Evolutionary conservation across 2,329 filamentous ascomycete genomes (phyloP).

Genomic region (Penicillium sumatraense): DNA sequence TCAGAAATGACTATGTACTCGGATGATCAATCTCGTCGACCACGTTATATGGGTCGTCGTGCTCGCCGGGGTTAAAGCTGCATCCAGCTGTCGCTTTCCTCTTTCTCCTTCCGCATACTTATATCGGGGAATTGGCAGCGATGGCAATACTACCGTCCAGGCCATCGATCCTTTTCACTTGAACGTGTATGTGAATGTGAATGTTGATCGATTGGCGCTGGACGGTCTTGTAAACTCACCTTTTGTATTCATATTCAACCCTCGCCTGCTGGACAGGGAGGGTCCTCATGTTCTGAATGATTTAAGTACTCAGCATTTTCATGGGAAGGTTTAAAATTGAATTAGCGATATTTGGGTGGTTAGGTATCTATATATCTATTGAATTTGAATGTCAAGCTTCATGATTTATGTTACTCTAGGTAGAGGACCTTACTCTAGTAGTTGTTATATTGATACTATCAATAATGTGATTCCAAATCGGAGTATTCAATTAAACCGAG

Average conservation of each 20-base stretch:
- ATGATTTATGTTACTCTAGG: too few species aligned
- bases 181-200: not conserved
- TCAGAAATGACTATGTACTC: conserved; percentile 12
- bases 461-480: too few species aligned
- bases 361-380: too few species aligned
- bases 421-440: too few species aligned
- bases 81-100: not conserved
- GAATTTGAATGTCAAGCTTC: too few species aligned
- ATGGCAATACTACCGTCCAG: too few species aligned
- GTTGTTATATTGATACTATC: too few species aligned
- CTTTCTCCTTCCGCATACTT: conserved; percentile 5
- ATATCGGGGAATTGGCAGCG: too few species aligned
- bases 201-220: too few species aligned
- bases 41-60: conserved; percentile 38
- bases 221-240: not conserved
- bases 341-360: not conserved
- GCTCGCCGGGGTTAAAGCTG: conserved; percentile 26
- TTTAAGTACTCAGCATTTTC: not conserved
- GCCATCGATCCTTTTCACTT: too few species aligned
- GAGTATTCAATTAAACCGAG: too few species aligned
- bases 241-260: not conserved
- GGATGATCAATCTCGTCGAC: conserved; percentile 29
- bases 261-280: not conserved
- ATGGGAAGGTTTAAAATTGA: not conserved
- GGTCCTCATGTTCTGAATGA: not conserved